Evolutionary conservation across 2,329 filamentous ascomycete genomes (phyloP).

Genomic region (Diaporthe longicolla): DNA sequence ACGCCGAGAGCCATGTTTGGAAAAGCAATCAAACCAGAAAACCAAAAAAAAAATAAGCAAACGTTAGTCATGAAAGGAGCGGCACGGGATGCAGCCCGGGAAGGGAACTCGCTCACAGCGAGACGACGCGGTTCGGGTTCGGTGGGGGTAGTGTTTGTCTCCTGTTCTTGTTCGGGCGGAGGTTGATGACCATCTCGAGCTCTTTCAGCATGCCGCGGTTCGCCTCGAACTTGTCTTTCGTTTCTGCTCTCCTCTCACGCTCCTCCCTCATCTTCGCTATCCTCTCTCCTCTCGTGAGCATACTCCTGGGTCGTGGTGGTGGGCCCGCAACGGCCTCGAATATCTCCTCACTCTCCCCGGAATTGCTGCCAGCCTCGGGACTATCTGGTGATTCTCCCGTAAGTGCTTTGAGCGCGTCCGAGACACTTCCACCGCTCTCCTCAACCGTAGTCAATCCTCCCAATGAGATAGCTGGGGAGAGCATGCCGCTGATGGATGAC

Average conservation of each 20-base stretch:
- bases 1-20: constrained; percentile 39
- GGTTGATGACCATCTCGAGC: constrained; percentile 87
- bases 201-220: constrained; percentile 93
- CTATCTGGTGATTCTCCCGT: constrained; percentile 76
- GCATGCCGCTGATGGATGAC: constrained; percentile 71
- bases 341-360: constrained; percentile 79
- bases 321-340: constrained; percentile 92
- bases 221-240: constrained; percentile 82
- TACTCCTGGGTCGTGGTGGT: constrained; percentile 76
- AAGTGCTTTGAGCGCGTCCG: constrained; percentile 80
- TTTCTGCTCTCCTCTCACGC: constrained; percentile 78
- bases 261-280: constrained; percentile 92
- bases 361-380: constrained; percentile 62
- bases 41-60: constrained; percentile 37
- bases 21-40: constrained; percentile 23
- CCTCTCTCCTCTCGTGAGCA: constrained; percentile 87
- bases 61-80: constrained; percentile 40
- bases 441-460: constrained; percentile 77
- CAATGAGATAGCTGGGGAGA: constrained; percentile 74
- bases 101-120: constrained; percentile 52
- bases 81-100: constrained; percentile 31
- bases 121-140: constrained; percentile 56
- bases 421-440: constrained; percentile 51
- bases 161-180: constrained; percentile 57
- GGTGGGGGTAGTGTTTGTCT: constrained; percentile 54